Evolutionary conservation across 2,329 filamentous ascomycete species (phyloP).

Genomic region (Drechslerella coelobrocha): DNA sequence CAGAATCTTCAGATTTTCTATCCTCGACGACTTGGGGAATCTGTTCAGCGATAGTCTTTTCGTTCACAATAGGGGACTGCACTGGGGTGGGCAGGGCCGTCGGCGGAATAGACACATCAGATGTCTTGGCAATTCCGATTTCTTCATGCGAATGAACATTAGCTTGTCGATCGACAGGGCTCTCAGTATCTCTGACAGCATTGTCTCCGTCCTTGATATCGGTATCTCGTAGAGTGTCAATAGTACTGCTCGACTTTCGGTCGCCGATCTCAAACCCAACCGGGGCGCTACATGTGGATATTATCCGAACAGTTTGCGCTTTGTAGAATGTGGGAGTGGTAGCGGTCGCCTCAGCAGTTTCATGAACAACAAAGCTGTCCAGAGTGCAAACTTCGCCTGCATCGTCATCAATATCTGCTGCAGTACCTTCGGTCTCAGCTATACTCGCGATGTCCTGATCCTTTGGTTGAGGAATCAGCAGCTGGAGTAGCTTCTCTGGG

Average conservation of each 20-base stretch:
- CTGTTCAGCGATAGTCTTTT: conserved; percentile 11
- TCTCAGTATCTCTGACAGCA: conserved; percentile 13
- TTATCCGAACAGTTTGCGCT: conserved; percentile 39
- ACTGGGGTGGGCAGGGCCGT: conserved; percentile 36
- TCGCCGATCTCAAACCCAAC: conserved; percentile 38
- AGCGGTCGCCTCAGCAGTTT: conserved; percentile 41
- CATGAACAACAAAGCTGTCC: conserved; percentile 43
- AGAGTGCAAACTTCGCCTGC: conserved; percentile 37
- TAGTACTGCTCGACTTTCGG: conserved; percentile 42
- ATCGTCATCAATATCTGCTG: conserved; percentile 33
- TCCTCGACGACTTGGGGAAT: conserved; percentile 2
- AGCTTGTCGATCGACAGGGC: conserved; percentile 16
- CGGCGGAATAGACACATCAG: conserved; percentile 55
- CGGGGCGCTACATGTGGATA: conserved; percentile 42
- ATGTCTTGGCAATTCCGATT: conserved; percentile 60
- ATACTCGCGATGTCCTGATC: conserved; percentile 40
- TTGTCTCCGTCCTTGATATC: conserved; percentile 16
- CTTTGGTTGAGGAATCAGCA: conserved; percentile 15
- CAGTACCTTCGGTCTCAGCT: conserved; percentile 27
- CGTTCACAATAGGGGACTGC: conserved; percentile 29
- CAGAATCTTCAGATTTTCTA: conserved; percentile 25
- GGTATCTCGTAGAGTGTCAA: conserved; percentile 31
- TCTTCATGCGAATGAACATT: conserved; percentile 49
- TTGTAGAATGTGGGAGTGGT: conserved; percentile 46
- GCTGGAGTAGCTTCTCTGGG: conserved; percentile 19